A percentile compares a stretch with the other conserved stretches of the same genome.
Evolutionary conservation across 306 rosid genomes (phyloP).

Genomic region (Lathyrus aphaca): DNA sequence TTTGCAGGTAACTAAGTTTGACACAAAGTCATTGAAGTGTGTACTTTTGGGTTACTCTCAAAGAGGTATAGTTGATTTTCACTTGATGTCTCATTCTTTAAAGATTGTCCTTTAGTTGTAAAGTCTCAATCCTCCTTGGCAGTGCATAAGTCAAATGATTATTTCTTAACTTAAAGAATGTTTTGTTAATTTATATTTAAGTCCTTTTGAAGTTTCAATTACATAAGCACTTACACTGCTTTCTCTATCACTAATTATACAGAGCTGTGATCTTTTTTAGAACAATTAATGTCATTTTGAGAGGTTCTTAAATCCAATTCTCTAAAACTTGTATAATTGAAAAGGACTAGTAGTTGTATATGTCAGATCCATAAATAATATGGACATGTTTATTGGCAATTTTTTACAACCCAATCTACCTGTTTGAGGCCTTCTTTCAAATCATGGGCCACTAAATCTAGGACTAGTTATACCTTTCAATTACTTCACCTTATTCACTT

Average conservation of each 20-base stretch:
- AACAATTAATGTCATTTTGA: background rate
- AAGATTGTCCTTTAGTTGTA: too few species aligned
- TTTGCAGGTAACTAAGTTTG: too few species aligned
- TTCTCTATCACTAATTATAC: background rate
- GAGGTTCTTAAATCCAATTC: background rate
- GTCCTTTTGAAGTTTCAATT: too few species aligned
- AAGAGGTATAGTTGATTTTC: too few species aligned
- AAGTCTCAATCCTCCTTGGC: too few species aligned
- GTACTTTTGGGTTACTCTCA: too few species aligned
- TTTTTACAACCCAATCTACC: background rate
- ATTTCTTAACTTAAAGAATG: too few species aligned
- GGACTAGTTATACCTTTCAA: background rate
- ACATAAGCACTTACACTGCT: background rate
- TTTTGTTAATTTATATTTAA: too few species aligned
- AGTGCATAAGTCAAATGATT: too few species aligned
- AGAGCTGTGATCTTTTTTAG: background rate
- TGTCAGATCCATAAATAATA: slow-evolving; percentile 7
- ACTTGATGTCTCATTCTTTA: too few species aligned
- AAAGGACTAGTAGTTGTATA: background rate
- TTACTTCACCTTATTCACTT: background rate
- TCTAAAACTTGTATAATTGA: slow-evolving; percentile 1
- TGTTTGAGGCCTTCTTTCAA: background rate
- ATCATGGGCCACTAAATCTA: background rate
- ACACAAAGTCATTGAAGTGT: too few species aligned
- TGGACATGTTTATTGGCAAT: background rate